Conservation (phyloP, 345 rosid genomes). For the Euphorbia peplus region DNA sequence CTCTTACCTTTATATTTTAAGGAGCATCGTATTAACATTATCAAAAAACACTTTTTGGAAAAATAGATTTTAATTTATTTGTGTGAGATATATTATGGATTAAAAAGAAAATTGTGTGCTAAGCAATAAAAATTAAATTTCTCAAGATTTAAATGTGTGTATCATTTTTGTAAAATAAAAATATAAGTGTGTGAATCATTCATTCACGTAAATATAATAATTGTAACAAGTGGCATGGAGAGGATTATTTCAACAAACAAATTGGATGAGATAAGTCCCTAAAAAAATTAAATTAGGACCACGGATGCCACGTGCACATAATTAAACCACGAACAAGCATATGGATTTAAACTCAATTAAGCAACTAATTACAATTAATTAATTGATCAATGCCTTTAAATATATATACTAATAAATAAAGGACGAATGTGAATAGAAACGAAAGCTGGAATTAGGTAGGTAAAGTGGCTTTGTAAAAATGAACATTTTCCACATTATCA, state of each 20-base stretch:
- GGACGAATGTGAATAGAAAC: not conserved
- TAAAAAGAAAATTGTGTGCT: too few relatives aligned
- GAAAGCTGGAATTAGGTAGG: conserved; percentile 38
- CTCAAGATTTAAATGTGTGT: too few relatives aligned
- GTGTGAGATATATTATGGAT: too few relatives aligned
- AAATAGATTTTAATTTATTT: too few relatives aligned
- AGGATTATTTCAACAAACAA: not conserved
- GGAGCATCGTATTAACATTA: too few relatives aligned
- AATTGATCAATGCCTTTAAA: not conserved
- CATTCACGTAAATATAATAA: too few relatives aligned
- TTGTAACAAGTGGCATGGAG: not conserved
- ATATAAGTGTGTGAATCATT: too few relatives aligned
- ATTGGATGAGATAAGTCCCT: not conserved
- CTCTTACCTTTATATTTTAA: too few relatives aligned
- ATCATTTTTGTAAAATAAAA: too few relatives aligned
- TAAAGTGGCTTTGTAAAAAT: conserved; percentile 20
- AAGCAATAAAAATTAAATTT: too few relatives aligned
- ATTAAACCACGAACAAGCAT: conserved; percentile 10
- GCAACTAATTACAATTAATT: not conserved
- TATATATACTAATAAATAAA: not conserved
- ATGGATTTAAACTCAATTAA: not conserved
- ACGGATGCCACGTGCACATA: conserved; percentile 10
- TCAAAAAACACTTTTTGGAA: too few relatives aligned
- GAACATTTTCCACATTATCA: conserved; percentile 23
- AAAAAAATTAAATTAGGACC: not conserved